These are phyloP conservation scores for Chamaecyparis obtusa DNA, from an alignment of 75 land plant genomes.

Conservation along the genomic window DNA sequence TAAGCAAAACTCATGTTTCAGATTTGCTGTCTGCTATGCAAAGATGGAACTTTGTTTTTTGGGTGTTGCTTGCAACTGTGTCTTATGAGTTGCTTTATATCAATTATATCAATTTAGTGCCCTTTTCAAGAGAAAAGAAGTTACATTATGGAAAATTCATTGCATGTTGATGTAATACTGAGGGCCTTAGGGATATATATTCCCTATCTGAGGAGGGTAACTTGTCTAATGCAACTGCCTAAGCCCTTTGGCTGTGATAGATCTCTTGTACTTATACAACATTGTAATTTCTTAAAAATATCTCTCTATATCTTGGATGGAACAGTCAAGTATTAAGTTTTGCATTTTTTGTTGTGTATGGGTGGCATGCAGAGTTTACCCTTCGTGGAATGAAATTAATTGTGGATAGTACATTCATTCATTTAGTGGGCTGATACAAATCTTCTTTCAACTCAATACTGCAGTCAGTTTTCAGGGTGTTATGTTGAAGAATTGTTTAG, in stretches of 20 bases:
- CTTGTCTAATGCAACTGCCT: background rate
- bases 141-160: background rate
- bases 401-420: background rate
- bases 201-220: background rate
- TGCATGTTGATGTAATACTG: background rate
- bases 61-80: background rate
- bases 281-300: background rate
- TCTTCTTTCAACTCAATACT: background rate
- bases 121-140: background rate
- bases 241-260: background rate
- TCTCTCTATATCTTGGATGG: background rate
- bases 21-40: background rate
- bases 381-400: background rate
- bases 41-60: background rate
- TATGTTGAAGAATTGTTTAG: background rate
- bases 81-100: background rate
- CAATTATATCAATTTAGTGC: background rate
- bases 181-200: background rate
- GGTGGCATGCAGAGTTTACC: background rate
- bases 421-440: background rate
- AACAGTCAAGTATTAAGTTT: too few species aligned
- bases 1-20: background rate
- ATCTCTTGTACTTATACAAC: background rate
- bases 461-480: background rate
- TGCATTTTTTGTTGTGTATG: too few species aligned